Percentiles rank a stretch among this genome's conserved stretches.
Evolutionary conservation across 73 alveolate genomes (phyloP).

Genomic region (Paramecium caudatum): DNA sequence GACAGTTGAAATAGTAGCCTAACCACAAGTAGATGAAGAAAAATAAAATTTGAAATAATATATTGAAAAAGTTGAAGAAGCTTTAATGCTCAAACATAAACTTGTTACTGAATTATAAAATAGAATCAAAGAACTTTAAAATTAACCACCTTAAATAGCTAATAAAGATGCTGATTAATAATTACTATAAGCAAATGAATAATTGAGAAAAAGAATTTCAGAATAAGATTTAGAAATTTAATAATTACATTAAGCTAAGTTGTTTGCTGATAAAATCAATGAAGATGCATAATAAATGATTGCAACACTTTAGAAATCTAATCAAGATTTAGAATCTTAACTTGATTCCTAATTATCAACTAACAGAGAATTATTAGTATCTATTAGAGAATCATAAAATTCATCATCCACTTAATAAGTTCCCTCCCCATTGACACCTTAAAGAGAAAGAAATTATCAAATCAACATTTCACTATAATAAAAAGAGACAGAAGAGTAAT

Average conservation of each 20-base stretch:
- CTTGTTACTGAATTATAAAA: conserved; percentile 12
- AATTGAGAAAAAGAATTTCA: conserved; percentile 15
- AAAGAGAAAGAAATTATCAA: conserved; percentile 14
- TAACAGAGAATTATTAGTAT: neutral
- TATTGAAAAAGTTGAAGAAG: conserved; percentile 15
- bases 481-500: neutral
- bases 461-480: neutral
- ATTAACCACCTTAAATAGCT: neutral
- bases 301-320: neutral
- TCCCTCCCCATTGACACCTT: conserved; percentile 19
- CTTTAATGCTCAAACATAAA: conserved; percentile 47
- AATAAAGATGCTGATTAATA: neutral
- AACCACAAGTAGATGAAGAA: conserved; percentile 24
- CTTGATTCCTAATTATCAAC: conserved; percentile 22
- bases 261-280: neutral
- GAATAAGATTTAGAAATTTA: neutral
- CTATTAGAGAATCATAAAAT: neutral
- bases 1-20: neutral
- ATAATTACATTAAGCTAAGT: neutral
- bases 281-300: conserved; percentile 26
- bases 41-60: conserved; percentile 13
- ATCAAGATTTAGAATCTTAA: conserved; percentile 14
- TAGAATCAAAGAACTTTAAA: neutral
- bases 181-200: neutral
- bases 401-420: neutral